phyloP scores from a whole-genome alignment of 352 stramenopile species.

The Elongisporangium prolatum region DNA sequence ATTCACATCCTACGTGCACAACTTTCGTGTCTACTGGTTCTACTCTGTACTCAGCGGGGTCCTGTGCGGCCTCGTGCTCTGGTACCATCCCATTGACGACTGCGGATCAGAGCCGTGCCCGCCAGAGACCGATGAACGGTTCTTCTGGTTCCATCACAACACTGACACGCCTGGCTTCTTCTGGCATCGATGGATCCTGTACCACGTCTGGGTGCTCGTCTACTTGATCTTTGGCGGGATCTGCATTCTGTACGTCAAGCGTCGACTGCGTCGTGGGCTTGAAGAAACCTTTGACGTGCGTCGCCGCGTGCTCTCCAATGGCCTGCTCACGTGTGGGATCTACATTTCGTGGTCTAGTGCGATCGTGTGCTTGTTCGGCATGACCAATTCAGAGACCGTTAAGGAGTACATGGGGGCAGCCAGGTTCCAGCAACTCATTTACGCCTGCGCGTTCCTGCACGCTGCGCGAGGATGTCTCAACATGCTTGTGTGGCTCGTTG shows the following conservation, averaged over 20 bases:
- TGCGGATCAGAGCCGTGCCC: not conserved
- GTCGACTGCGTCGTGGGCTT: conserved; percentile 61
- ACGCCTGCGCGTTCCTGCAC: conserved; percentile 77
- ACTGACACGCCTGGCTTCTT: conserved; percentile 73
- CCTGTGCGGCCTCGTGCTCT: conserved; percentile 61
- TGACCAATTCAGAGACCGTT: conserved; percentile 42
- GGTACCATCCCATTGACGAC: conserved; percentile 15
- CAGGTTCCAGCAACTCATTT: conserved; percentile 56
- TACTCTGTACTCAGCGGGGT: conserved; percentile 72
- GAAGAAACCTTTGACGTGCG: conserved; percentile 86
- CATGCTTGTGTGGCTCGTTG: conserved; percentile 83
- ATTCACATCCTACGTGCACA: conserved; percentile 85
- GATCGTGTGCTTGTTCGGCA: conserved; percentile 61
- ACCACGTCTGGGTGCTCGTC: conserved; percentile 73
- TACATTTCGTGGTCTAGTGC: conserved; percentile 84
- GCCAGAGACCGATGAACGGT: conserved; percentile 24
- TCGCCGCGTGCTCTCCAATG: conserved; percentile 67
- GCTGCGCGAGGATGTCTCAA: conserved; percentile 73
- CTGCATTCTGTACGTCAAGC: conserved; percentile 75
- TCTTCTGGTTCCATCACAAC: conserved; percentile 85
- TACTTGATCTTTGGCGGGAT: conserved; percentile 72
- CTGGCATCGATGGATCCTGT: conserved; percentile 79
- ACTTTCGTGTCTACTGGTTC: conserved; percentile 81
- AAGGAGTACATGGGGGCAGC: conserved; percentile 30
- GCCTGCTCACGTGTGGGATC: conserved; percentile 73